phyloP scores from a whole-genome alignment of 768 basidiomycete species.

The Panellus pusillus region DNA sequence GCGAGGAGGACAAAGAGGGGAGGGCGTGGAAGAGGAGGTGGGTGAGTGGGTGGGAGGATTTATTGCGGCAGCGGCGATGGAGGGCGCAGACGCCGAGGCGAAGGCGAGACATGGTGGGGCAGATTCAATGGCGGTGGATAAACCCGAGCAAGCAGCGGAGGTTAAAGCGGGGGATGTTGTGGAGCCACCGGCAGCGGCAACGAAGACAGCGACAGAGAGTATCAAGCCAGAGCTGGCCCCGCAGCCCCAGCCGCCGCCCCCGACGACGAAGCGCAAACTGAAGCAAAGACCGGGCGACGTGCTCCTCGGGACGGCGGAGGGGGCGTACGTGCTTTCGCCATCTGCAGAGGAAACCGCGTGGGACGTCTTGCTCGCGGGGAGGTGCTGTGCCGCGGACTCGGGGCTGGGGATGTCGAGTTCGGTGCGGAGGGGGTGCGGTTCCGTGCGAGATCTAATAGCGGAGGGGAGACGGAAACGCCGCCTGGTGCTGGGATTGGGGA shows the following conservation, averaged over 20 bases:
- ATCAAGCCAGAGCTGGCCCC: neutral
- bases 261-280: no score
- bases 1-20: neutral
- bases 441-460: constrained; percentile 3
- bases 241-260: no score
- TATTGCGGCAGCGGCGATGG: constrained; percentile 7
- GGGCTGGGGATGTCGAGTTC: constrained; percentile 8
- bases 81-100: neutral
- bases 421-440: constrained; percentile 8
- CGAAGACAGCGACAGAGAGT: neutral
- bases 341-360: neutral
- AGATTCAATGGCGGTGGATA: neutral
- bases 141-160: neutral
- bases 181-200: neutral
- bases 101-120: neutral
- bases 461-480: neutral
- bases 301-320: constrained; percentile 4
- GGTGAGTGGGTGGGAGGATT: constrained; percentile 13
- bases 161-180: neutral
- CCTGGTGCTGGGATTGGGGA: neutral
- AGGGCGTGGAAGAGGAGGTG: constrained; percentile 15
- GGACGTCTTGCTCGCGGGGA: neutral
- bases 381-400: constrained; percentile 5
- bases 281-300: constrained; percentile 6
- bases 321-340: constrained; percentile 1